Base-by-base conservation (phyloP, 495 filamentous ascomycete species). In the Parathielavia hyrcaniae region DNA sequence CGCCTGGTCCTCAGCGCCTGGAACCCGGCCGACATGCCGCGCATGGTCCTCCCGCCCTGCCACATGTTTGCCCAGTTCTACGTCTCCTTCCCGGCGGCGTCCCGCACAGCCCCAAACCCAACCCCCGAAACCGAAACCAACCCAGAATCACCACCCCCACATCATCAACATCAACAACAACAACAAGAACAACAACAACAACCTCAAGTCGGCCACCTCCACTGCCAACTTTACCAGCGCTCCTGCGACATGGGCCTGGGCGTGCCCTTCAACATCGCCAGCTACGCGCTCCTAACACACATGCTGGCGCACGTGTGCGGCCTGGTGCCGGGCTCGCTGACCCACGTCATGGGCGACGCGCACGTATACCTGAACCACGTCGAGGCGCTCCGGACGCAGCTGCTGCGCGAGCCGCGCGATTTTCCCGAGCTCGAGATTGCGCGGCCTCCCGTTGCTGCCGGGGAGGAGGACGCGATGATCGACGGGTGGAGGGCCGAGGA, bases 21-120 rank as follows among this genome's bases (percentile, higher is more conserved):
- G 93, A 97, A 97, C 67, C 90, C 90, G 4, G 80, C 81, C 6
- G 93, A 96, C 69, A 64, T 98, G 64, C 73, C 72, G 47, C 84
- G 88, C 71, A 98, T 97, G 93, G 93, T 90, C 2, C 78, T 98
- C 19, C 93, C 93, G 61, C 93, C 95, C 5, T 98, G 93, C 67
- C 93, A 97, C 71, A 96, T 98, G 93, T 96, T 98, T 74, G 92
- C 92, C 14, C 95, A 97, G 73, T 97, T 97, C 66, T 97, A 97
- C 65, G 91, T 98, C 39, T 89, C 86, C 1, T 97, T 82, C 70
- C 87, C 88, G 9, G 36, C 60, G 26, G 36, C 60, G 26, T 35
- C 53, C 8, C 59, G 6, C 34, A 6, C 32, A 41, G 4, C 4
- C n/a, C n/a, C 48, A 13, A 1, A 1, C 1, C 9, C 16, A 44